Conservation (phyloP, 2,329 filamentous ascomycete genomes). For the Fusarium nurragi region DNA sequence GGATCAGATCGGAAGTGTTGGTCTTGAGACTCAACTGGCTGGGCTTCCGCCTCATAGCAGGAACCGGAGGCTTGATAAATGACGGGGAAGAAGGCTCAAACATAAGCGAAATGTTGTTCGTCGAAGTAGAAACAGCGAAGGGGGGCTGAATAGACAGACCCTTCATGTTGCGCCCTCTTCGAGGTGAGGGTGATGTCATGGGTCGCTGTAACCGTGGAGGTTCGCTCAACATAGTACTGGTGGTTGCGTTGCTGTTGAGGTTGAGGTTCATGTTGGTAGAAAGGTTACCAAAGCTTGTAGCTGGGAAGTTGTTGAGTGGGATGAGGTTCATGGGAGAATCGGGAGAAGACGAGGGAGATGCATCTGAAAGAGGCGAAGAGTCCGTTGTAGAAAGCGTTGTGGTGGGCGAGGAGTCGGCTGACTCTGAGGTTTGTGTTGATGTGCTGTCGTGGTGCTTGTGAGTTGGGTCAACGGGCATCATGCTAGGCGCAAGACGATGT, state of each 20-base stretch:
- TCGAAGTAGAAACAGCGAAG: conserved; percentile 54
- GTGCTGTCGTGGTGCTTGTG: conserved; percentile 81
- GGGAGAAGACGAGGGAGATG: conserved; percentile 90
- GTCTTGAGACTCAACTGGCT: conserved; percentile 83
- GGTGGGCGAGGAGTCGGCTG: conserved; percentile 92
- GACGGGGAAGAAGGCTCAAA: conserved; percentile 77
- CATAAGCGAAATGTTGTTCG: conserved; percentile 60
- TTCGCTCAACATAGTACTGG: conserved; percentile 52
- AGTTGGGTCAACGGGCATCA: conserved; percentile 57
- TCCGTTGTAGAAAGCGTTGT: conserved; percentile 94
- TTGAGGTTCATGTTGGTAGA: conserved; percentile 16
- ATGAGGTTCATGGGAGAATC: conserved; percentile 84
- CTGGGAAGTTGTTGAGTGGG: conserved; percentile 74
- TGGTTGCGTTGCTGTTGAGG: conserved; percentile 7
- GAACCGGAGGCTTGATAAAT: conserved; percentile 83
- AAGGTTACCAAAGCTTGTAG: conserved; percentile 64
- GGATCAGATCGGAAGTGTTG: conserved; percentile 65
- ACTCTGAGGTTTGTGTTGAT: conserved; percentile 82
- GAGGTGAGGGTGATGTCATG: conserved; percentile 74
- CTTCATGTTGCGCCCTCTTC: conserved; percentile 84
- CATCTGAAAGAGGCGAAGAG: conserved; percentile 88
- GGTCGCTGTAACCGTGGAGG: conserved; percentile 60
- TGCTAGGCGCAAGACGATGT: conserved; percentile 52
- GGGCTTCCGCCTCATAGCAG: conserved; percentile 76
- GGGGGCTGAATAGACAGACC: conserved; percentile 80